A percentile compares a stretch with the other conserved stretches of the same genome.
phyloP scores from a whole-genome alignment of 352 stramenopile species.

The Globisporangium radiosum region DNA sequence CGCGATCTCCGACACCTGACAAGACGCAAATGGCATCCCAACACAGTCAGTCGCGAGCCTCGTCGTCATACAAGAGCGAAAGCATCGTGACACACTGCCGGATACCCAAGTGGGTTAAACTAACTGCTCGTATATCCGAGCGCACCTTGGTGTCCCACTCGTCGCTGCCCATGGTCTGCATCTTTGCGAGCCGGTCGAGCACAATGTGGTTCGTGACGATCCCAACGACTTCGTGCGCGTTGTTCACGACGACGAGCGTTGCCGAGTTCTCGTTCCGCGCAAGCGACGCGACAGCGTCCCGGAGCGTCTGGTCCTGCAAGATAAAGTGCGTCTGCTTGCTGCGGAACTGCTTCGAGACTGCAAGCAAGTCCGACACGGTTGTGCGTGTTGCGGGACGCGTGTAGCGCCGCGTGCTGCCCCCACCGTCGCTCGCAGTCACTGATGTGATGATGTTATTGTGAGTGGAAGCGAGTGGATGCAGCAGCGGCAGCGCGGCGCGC shows the following conservation, averaged over 20 bases:
- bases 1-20: slow-evolving; percentile 50
- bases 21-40: neutral
- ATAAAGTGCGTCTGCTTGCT: slow-evolving; percentile 74
- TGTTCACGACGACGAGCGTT: slow-evolving; percentile 70
- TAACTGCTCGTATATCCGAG: too few relatives aligned
- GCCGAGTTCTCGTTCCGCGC: slow-evolving; percentile 71
- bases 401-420: neutral
- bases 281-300: slow-evolving; percentile 58
- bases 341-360: slow-evolving; percentile 64
- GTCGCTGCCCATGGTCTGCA: slow-evolving; percentile 28
- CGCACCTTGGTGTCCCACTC: slow-evolving; percentile 56
- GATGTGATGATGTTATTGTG: too few relatives aligned
- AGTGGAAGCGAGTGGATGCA: too few relatives aligned
- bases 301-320: slow-evolving; percentile 47
- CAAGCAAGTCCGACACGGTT: slow-evolving; percentile 63
- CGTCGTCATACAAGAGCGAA: too few relatives aligned
- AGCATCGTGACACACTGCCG: too few relatives aligned
- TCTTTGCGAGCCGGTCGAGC: slow-evolving; percentile 52
- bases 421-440: too few relatives aligned
- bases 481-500: too few relatives aligned
- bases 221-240: slow-evolving; percentile 60
- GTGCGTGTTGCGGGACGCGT: slow-evolving; percentile 28
- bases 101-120: too few relatives aligned
- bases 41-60: too few relatives aligned
- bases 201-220: slow-evolving; percentile 73